Evolutionary conservation across 1,284 basidiomycete species (phyloP).

Genomic region (Puccinia sorghi): DNA sequence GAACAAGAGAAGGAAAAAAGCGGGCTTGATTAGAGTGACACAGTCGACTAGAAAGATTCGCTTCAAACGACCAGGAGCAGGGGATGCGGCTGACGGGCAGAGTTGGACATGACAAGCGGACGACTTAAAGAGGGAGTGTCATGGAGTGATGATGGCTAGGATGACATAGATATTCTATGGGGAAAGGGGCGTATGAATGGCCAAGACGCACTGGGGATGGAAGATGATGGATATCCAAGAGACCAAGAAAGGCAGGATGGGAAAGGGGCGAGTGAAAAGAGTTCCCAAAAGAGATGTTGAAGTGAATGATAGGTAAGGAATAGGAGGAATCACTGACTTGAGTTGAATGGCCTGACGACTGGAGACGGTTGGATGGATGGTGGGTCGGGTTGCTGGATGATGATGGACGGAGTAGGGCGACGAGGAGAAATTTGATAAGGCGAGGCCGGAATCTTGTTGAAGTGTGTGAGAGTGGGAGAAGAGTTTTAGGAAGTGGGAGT

Average conservation of each 20-base stretch:
- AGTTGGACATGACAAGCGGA: not conserved
- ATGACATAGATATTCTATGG: conserved; percentile 11
- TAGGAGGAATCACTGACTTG: not conserved
- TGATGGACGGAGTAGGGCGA: not conserved
- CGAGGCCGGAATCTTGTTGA: not conserved
- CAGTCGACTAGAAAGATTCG: not conserved
- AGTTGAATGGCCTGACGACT: not conserved
- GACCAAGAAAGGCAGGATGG: not conserved
- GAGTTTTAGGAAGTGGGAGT: not conserved
- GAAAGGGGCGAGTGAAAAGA: not conserved
- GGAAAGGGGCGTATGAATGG: not conserved
- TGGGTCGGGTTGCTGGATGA: not conserved
- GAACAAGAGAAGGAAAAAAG: not conserved
- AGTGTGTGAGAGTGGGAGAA: not conserved
- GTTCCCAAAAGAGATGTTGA: conserved; percentile 17
- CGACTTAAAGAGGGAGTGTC: not conserved
- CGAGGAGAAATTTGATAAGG: not conserved
- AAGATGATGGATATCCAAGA: not conserved
- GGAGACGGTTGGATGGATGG: not conserved
- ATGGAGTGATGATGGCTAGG: conserved; percentile 20
- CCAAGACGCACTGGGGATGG: not conserved
- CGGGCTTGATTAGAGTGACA: not conserved
- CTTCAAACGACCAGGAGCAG: not conserved
- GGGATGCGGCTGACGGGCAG: not conserved
- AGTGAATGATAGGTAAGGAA: not conserved